Percentiles rank a stretch among this genome's conserved stretches.
Evolutionary conservation across 352 stramenopile genomes (phyloP).

Genomic region (Plasmopara viticola): DNA sequence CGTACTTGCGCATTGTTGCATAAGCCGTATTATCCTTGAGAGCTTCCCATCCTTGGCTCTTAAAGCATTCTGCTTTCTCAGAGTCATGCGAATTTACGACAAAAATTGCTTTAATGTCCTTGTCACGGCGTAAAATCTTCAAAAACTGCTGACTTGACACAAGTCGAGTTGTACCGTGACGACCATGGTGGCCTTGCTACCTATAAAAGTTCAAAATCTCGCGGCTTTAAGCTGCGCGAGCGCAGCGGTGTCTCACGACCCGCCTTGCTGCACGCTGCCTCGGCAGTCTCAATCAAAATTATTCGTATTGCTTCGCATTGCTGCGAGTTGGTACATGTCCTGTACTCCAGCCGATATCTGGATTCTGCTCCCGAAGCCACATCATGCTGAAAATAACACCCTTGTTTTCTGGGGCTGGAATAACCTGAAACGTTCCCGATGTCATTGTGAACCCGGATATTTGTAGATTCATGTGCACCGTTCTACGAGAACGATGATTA

Average conservation of each 20-base stretch:
- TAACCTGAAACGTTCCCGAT: neutral
- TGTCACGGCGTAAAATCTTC: neutral
- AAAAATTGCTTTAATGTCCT: neutral
- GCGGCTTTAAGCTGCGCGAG: neutral
- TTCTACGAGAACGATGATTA: neutral
- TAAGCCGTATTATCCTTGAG: neutral
- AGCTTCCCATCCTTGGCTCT: constrained; percentile 1
- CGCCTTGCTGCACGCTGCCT: neutral
- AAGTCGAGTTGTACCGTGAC: neutral
- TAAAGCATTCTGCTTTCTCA: constrained; percentile 1
- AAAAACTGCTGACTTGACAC: neutral
- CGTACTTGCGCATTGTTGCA: no score
- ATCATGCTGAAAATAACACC: neutral
- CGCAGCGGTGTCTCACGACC: no score
- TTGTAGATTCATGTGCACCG: neutral
- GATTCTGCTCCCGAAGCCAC: neutral
- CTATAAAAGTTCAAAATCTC: neutral
- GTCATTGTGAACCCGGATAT: neutral
- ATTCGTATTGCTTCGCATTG: neutral
- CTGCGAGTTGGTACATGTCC: neutral
- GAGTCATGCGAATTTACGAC: neutral
- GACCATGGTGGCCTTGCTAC: no score
- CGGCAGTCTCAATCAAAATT: neutral
- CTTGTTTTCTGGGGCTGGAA: neutral
- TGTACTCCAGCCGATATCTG: neutral